A percentile compares a stretch with the other conserved stretches of the same genome.
phyloP scores from a whole-genome alignment of 23 red algal species.

The Chondrus crispus region DNA sequence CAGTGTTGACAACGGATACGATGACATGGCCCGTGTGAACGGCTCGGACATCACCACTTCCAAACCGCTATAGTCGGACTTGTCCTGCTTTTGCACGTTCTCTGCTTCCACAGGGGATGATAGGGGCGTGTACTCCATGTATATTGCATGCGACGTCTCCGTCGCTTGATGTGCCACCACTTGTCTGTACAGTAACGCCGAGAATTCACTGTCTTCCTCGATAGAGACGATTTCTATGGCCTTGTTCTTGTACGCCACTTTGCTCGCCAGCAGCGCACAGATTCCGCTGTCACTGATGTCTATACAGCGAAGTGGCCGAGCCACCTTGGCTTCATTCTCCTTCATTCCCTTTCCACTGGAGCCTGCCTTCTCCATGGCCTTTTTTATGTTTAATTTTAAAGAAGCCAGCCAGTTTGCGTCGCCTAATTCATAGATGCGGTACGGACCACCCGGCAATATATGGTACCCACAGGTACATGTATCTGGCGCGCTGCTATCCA shows the following conservation, averaged over 20 bases:
- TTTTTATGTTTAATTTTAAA: not conserved
- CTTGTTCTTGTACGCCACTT: not conserved
- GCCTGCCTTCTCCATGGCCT: constrained; percentile 3
- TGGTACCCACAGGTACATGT: constrained; percentile 35
- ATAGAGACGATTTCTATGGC: constrained; percentile 12
- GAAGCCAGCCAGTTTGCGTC: not conserved
- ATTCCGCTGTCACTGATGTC: constrained; percentile 48
- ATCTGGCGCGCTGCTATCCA: not conserved
- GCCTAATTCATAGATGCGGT: constrained; percentile 51
- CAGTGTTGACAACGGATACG: constrained; percentile 37
- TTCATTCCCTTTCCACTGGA: not conserved
- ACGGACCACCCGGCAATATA: constrained; percentile 9
- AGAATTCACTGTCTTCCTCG: constrained; percentile 43
- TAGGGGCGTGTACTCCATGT: not conserved
- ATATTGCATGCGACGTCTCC: not conserved
- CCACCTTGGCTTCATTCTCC: not conserved
- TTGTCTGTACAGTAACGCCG: constrained; percentile 46
- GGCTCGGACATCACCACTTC: constrained; percentile 55
- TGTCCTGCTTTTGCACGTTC: not conserved
- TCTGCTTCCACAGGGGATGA: not conserved
- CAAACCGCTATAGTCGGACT: not conserved
- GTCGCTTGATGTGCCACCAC: not conserved
- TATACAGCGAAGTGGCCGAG: constrained; percentile 26
- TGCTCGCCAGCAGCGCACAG: not conserved
- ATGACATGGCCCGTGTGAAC: constrained; percentile 29